Percentiles rank a stretch among this genome's conserved stretches.
Conservation (phyloP, 148 eudicot genomes). For the Fallopia convolvulus region DNA sequence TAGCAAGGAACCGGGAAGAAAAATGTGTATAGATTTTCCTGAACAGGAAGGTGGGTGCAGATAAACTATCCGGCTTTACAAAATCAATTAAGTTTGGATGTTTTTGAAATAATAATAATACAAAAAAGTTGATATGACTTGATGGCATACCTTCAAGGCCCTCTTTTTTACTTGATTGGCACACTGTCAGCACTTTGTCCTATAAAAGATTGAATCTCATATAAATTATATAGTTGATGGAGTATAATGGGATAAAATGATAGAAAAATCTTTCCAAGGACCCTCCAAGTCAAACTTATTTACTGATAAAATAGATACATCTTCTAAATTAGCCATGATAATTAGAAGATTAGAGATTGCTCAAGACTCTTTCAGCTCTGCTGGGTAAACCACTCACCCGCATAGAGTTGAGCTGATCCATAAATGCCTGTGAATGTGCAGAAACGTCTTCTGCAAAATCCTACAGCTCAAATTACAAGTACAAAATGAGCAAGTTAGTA, state of each 20-base stretch:
- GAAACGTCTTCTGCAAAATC: constrained; percentile 79
- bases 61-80: not conserved
- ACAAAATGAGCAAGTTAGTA: constrained; percentile 11
- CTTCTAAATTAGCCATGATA: not conserved
- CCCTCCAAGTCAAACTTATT: too few species aligned
- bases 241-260: not conserved
- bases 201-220: constrained; percentile 9
- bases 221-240: not conserved
- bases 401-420: constrained; percentile 39
- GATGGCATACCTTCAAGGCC: constrained; percentile 42
- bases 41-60: not conserved
- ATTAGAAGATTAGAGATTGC: not conserved
- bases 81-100: not conserved
- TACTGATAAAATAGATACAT: too few species aligned
- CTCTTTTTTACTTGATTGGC: constrained; percentile 57
- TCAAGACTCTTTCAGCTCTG: not conserved
- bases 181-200: constrained; percentile 76
- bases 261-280: too few species aligned
- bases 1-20: not conserved
- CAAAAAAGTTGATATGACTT: not conserved
- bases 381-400: constrained; percentile 36
- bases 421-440: constrained; percentile 47
- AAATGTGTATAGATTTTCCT: not conserved
- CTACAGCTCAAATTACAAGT: constrained; percentile 33
- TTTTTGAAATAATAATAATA: not conserved